phyloP scores from a whole-genome alignment of 805 yeast species.

The Blastobotrys chiropterorum region DNA sequence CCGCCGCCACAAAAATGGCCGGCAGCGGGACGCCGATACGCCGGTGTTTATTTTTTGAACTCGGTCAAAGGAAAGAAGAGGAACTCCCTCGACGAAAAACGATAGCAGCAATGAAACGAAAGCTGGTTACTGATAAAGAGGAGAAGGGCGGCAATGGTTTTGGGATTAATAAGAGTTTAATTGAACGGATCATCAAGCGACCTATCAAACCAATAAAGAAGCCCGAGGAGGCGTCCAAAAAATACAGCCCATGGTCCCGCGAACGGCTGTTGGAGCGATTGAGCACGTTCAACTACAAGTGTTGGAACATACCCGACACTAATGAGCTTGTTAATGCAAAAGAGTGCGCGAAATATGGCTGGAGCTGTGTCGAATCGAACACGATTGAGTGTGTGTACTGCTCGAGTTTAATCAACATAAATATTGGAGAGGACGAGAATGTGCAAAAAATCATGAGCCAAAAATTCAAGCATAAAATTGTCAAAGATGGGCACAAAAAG shows the following conservation, averaged over 20 bases:
- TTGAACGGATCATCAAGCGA: not conserved
- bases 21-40: no score
- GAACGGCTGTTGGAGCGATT: conserved; percentile 9
- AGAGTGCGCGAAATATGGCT: conserved; percentile 13
- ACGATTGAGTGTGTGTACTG: conserved; percentile 10
- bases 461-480: conserved; percentile 4
- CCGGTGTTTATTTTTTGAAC: no score
- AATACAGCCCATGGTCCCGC: conserved; percentile 13
- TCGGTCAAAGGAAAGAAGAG: not conserved
- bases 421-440: conserved; percentile 3
- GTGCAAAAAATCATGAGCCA: conserved; percentile 5
- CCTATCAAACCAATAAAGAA: not conserved
- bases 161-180: not conserved
- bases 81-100: no score
- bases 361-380: conserved; percentile 3
- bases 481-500: conserved; percentile 3
- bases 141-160: not conserved
- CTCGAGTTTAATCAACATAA: conserved; percentile 2
- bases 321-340: conserved; percentile 3
- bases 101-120: not conserved
- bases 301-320: conserved; percentile 10
- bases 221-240: not conserved
- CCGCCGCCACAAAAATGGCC: no score
- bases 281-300: conserved; percentile 4
- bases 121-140: not conserved